These are phyloP conservation scores for Symbiodinium pilosum DNA, from an alignment of 73 alveolate genomes.

Conservation along the genomic window DNA sequence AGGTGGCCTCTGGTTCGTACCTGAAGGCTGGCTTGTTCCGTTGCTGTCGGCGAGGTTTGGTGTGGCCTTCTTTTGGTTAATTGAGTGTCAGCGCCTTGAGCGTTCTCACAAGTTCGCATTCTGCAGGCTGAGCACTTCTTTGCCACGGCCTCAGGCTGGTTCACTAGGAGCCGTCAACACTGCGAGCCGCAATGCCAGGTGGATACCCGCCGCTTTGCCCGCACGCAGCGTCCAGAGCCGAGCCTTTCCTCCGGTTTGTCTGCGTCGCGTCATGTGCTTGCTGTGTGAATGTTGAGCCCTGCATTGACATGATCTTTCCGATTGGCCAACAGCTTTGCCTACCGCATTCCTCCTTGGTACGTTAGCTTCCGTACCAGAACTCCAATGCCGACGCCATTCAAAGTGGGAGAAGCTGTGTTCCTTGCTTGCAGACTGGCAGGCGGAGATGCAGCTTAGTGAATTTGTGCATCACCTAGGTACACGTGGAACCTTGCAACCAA, in stretches of 20 bases:
- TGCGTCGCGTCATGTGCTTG: too few relatives aligned
- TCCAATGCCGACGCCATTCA: constrained; percentile 67
- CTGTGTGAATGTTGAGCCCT: too few relatives aligned
- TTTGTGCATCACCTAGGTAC: background rate
- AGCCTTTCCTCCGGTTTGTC: too few relatives aligned
- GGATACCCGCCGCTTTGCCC: background rate
- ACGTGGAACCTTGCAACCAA: background rate
- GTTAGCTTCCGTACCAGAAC: background rate
- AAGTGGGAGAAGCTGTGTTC: constrained; percentile 52
- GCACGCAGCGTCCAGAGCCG: background rate
- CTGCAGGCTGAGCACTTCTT: background rate
- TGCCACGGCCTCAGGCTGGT: background rate
- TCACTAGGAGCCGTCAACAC: too few relatives aligned
- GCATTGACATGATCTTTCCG: too few relatives aligned
- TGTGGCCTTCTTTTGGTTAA: too few relatives aligned
- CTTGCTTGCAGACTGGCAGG: background rate
- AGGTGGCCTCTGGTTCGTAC: background rate
- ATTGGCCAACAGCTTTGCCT: background rate
- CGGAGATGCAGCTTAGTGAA: too few relatives aligned
- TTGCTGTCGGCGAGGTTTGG: too few relatives aligned
- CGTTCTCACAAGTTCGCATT: too few relatives aligned
- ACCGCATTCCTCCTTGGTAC: background rate
- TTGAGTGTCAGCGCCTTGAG: too few relatives aligned
- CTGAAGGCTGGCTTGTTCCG: background rate
- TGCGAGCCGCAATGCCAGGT: too few relatives aligned